Percentiles rank a stretch among this genome's conserved stretches.
Conservation (phyloP, 2,329 filamentous ascomycete species). For the Talaromyces sp. region DNA sequence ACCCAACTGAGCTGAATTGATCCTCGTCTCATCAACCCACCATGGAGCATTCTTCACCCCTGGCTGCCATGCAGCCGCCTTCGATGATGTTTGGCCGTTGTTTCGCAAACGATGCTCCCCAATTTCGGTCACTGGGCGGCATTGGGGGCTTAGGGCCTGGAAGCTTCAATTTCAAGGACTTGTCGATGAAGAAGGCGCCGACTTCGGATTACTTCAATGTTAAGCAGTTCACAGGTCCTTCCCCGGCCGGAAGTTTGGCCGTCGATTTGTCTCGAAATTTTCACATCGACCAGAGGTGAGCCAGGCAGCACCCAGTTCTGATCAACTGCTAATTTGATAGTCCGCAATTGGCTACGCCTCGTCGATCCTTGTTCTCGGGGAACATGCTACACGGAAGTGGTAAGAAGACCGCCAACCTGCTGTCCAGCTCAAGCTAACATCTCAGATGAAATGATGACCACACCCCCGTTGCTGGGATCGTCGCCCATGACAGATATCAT, state of each 20-base stretch:
- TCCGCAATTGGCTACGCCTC: slow-evolving; percentile 76
- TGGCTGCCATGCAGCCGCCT: slow-evolving; percentile 84
- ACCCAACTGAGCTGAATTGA: slow-evolving; percentile 8
- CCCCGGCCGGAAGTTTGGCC: slow-evolving; percentile 83
- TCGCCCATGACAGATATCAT: slow-evolving; percentile 78
- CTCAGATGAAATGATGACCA: slow-evolving; percentile 68
- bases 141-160: slow-evolving; percentile 57
- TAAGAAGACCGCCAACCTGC: slow-evolving; percentile 36
- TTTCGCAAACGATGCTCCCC: slow-evolving; percentile 55
- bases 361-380: slow-evolving; percentile 77
- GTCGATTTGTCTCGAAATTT: slow-evolving; percentile 97
- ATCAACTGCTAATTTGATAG: slow-evolving; percentile 44
- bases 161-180: slow-evolving; percentile 71
- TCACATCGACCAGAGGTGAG: slow-evolving; percentile 86
- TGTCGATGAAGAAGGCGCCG: slow-evolving; percentile 63
- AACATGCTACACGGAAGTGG: slow-evolving; percentile 61
- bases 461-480: slow-evolving; percentile 78
- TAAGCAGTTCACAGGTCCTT: slow-evolving; percentile 76
- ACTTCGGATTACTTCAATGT: slow-evolving; percentile 75
- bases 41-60: slow-evolving; percentile 92
- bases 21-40: not conserved
- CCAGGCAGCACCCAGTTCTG: not conserved
- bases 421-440: slow-evolving; percentile 21
- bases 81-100: slow-evolving; percentile 61
- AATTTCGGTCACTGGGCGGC: slow-evolving; percentile 51